Evolutionary conservation across 2,329 filamentous ascomycete genomes (phyloP).

Genomic region (Verticillium tricorpus): DNA sequence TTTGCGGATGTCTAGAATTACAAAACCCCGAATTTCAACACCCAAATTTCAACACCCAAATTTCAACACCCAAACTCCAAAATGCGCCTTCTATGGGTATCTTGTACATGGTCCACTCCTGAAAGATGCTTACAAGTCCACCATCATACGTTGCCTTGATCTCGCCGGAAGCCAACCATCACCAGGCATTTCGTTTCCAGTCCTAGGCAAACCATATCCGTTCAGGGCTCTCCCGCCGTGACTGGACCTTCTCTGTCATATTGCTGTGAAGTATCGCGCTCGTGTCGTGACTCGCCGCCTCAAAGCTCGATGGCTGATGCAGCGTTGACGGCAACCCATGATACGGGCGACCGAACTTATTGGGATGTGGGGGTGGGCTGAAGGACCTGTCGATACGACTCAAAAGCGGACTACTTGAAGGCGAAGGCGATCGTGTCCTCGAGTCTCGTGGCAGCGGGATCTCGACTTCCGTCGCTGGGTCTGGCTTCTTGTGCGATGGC

Average conservation of each 20-base stretch:
- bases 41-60: too few relatives aligned
- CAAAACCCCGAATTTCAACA: too few relatives aligned
- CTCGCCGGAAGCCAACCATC: too few relatives aligned
- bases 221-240: not conserved
- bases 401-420: not conserved
- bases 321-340: not conserved
- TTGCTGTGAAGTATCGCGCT: not conserved
- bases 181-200: not conserved
- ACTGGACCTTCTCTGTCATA: not conserved
- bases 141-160: too few relatives aligned
- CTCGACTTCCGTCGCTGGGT: slow-evolving; percentile 8
- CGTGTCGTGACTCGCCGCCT: not conserved
- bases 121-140: not conserved
- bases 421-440: slow-evolving; percentile 4
- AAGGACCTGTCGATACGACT: not conserved
- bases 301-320: not conserved
- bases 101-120: not conserved
- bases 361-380: not conserved
- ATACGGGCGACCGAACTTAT: not conserved
- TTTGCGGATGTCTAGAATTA: too few relatives aligned
- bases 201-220: not conserved
- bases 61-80: too few relatives aligned
- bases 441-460: slow-evolving; percentile 5
- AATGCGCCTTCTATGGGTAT: too few relatives aligned
- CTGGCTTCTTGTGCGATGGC: not conserved